Evolutionary conservation across 768 basidiomycete species (phyloP).

Genomic region (Suillus cothurnatus): DNA sequence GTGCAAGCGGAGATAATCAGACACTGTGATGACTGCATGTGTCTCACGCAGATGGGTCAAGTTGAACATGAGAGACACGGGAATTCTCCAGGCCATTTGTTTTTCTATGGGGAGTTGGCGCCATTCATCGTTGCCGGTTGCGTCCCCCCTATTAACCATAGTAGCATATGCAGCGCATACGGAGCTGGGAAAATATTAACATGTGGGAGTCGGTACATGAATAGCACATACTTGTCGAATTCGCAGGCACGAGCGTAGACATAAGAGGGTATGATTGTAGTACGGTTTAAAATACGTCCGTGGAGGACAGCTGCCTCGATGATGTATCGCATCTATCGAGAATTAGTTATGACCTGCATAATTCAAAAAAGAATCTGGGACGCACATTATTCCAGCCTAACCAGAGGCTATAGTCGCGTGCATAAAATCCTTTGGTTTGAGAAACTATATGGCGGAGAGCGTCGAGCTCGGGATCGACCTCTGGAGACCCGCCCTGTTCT

Average conservation of each 20-base stretch:
- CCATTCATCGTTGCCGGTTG: slow-evolving; percentile 42
- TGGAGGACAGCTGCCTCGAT: slow-evolving; percentile 48
- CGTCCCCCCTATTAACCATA: slow-evolving; percentile 51
- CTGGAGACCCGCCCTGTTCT: background rate
- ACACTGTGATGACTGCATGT: slow-evolving; percentile 40
- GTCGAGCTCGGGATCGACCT: slow-evolving; percentile 28
- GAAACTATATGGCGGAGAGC: slow-evolving; percentile 37
- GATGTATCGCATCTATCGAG: slow-evolving; percentile 49
- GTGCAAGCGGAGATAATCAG: slow-evolving; percentile 47
- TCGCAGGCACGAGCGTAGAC: slow-evolving; percentile 51
- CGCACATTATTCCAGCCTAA: slow-evolving; percentile 53
- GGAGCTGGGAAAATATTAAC: slow-evolving; percentile 18
- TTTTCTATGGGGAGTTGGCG: slow-evolving; percentile 37
- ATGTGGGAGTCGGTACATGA: background rate
- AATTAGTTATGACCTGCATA: background rate
- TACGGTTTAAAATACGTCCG: slow-evolving; percentile 43
- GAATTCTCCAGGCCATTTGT: slow-evolving; percentile 39
- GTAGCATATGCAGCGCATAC: slow-evolving; percentile 43
- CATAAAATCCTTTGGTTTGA: slow-evolving; percentile 46
- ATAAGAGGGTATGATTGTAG: slow-evolving; percentile 46
- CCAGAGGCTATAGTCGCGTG: slow-evolving; percentile 48
- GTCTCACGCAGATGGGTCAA: slow-evolving; percentile 38
- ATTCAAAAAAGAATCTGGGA: background rate
- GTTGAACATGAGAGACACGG: slow-evolving; percentile 45
- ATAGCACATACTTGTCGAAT: slow-evolving; percentile 28